Evolutionary conservation across 176 grass and related monocot genomes (phyloP), one percentile per base, ranked within the genome.

Genomic region (Avena eriantha): DNA sequence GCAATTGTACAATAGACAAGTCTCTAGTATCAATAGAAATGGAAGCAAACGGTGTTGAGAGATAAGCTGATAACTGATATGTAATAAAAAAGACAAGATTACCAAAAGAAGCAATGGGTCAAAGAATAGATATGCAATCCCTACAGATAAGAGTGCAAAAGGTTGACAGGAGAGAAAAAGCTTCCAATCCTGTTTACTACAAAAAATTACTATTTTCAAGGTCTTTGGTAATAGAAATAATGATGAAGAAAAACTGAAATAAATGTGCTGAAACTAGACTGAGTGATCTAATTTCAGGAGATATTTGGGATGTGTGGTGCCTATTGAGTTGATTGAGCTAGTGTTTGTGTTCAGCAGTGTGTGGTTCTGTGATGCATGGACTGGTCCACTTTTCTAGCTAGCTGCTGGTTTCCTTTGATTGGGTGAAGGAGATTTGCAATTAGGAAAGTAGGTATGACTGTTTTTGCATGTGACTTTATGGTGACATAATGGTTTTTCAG

Each of bases 1-100:
- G 92, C 74, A 90, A 73, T 59, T 3, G 36, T 76, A 49, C 56
- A 85, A 66, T 26, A 78, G 66, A 11, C 16, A 78, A 49, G 22
- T 77, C 67, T 58, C 33, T 35, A 39, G 50, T 65, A 58, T 43
- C 24, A 19, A 72, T 69, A 80, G 64, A 67, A 84, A 79, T 86
- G 18, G 69, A 84, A 76, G 41, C 59, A 87, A 47, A 36, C 34
- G 49, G 2, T 76, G 46, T 21, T 48, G 56, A 4, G 10, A 10
- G 15, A 77, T 81, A 34, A 53, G 55, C 67, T 70, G 17, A 9
- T 70, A 64, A 60, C 21, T 49, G 36, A 6, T 69, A 70, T 12
- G 35, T 19, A 70, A 21, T 43, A 70, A 36, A 86, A 86, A 58
- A 90, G n/a, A 71, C 41, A 41, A 19, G 26, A 59, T 67, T 72